Percentiles rank a stretch among this genome's conserved stretches.
Conservation (phyloP, 177 flowering plant genomes). For the Vitis hybrid region DNA sequence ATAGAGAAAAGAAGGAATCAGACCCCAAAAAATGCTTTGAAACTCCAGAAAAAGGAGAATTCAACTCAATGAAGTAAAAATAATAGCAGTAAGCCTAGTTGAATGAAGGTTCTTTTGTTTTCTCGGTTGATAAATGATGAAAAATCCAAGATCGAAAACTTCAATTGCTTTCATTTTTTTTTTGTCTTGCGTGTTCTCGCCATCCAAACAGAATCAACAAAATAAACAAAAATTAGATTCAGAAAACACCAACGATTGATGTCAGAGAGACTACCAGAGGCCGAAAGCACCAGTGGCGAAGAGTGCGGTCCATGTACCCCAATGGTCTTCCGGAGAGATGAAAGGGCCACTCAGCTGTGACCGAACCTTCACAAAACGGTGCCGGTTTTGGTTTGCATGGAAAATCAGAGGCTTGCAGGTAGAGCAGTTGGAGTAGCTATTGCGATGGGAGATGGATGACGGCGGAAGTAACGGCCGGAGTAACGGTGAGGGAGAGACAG, state of each 20-base stretch:
- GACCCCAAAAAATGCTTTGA: background rate
- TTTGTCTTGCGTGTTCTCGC: background rate
- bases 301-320: conserved; percentile 94
- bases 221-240: background rate
- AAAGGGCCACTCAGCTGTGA: conserved; percentile 59
- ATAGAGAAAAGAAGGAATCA: background rate
- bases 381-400: background rate
- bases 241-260: conserved; percentile 1
- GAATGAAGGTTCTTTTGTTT: too few relatives aligned
- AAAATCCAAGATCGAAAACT: background rate
- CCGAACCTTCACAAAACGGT: conserved; percentile 22
- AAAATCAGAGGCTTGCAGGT: background rate
- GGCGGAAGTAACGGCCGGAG: too few relatives aligned
- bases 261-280: conserved; percentile 50
- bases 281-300: conserved; percentile 80
- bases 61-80: too few relatives aligned
- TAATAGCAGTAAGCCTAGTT: too few relatives aligned
- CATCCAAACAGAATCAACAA: background rate
- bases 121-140: too few relatives aligned
- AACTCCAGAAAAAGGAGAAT: too few relatives aligned
- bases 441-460: too few relatives aligned
- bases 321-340: conserved; percentile 73
- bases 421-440: background rate
- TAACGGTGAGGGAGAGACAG: conserved; percentile 2
- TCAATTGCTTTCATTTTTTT: background rate